Conservation (phyloP, 805 yeast genomes). For the Candida odintsovae region DNA sequence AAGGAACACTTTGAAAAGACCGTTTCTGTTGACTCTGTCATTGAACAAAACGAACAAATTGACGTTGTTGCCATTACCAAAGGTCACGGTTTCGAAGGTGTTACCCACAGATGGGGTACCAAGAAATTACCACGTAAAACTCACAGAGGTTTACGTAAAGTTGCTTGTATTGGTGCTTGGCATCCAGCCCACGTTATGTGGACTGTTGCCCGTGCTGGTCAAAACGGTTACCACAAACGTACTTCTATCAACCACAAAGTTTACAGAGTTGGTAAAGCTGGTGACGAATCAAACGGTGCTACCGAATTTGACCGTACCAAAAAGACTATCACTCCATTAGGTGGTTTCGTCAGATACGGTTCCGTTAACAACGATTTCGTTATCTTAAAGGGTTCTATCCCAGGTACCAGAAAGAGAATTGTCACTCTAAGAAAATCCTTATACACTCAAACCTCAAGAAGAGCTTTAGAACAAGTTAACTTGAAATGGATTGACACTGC, state of each 20-base stretch:
- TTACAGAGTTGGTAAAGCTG: slow-evolving; percentile 98
- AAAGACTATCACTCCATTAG: slow-evolving; percentile 99
- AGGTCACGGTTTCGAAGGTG: slow-evolving; percentile 99
- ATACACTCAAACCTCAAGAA: slow-evolving; percentile 96
- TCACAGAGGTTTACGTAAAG: slow-evolving; percentile 99
- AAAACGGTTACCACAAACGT: slow-evolving; percentile 99
- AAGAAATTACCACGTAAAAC: slow-evolving; percentile 99
- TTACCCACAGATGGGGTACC: slow-evolving; percentile 99
- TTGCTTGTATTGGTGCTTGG: slow-evolving; percentile 99
- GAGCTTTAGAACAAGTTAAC: slow-evolving; percentile 92
- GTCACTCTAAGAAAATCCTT: slow-evolving; percentile 98
- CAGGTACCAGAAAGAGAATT: slow-evolving; percentile 99
- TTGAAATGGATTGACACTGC: slow-evolving; percentile 99
- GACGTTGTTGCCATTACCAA: slow-evolving; percentile 99
- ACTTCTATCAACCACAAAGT: slow-evolving; percentile 99
- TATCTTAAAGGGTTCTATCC: slow-evolving; percentile 97
- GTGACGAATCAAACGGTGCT: slow-evolving; percentile 89
- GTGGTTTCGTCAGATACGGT: slow-evolving; percentile 99
- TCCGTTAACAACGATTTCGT: slow-evolving; percentile 94
- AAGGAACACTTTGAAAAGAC: slow-evolving; percentile 99
- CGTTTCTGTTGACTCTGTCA: slow-evolving; percentile 89
- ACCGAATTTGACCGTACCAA: slow-evolving; percentile 99
- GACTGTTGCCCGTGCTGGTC: slow-evolving; percentile 99
- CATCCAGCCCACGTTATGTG: slow-evolving; percentile 99
- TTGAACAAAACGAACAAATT: slow-evolving; percentile 98